phyloP scores from a whole-genome alignment of 1,139 yeast genomes.

The Debaryomyces coudertii region DNA sequence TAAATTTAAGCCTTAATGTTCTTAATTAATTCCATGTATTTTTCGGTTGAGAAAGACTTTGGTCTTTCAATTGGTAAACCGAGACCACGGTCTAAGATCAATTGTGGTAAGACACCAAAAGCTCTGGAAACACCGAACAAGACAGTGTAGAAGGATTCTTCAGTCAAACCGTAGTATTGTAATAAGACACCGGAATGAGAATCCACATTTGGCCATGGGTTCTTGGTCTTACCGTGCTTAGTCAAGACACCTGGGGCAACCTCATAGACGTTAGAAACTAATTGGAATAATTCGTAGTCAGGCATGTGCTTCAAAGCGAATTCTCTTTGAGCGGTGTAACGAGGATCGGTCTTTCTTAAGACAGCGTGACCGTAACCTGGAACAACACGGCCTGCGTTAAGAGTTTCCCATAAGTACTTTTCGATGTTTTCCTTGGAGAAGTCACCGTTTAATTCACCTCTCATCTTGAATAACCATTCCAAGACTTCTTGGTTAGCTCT shows the following conservation, averaged over 20 bases:
- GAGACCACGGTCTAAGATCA: constrained; percentile 93
- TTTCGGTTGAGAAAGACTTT: constrained; percentile 85
- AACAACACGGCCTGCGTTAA: constrained; percentile 90
- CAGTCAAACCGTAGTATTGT: constrained; percentile 96
- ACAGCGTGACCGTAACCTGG: constrained; percentile 99
- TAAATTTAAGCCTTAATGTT: constrained; percentile 36
- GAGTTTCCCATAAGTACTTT: constrained; percentile 87
- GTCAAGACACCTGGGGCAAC: constrained; percentile 95
- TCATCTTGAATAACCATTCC: constrained; percentile 87
- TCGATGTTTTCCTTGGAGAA: constrained; percentile 76
- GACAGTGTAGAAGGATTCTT: constrained; percentile 96
- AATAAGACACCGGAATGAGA: constrained; percentile 96
- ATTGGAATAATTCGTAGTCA: constrained; percentile 87
- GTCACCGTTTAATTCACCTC: constrained; percentile 72
- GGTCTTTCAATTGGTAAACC: constrained; percentile 98
- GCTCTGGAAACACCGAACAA: constrained; percentile 98
- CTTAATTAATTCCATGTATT: constrained; percentile 65
- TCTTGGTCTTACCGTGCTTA: constrained; percentile 97
- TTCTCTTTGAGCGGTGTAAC: constrained; percentile 96
- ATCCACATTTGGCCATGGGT: constrained; percentile 99
- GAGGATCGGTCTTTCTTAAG: constrained; percentile 94
- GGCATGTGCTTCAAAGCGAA: constrained; percentile 98
- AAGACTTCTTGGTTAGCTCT: constrained; percentile 98
- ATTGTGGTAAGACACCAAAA: constrained; percentile 95
- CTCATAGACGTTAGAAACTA: constrained; percentile 87